phyloP scores from a whole-genome alignment of 148 eudicot species.

The Tetragonia tetragonoides region DNA sequence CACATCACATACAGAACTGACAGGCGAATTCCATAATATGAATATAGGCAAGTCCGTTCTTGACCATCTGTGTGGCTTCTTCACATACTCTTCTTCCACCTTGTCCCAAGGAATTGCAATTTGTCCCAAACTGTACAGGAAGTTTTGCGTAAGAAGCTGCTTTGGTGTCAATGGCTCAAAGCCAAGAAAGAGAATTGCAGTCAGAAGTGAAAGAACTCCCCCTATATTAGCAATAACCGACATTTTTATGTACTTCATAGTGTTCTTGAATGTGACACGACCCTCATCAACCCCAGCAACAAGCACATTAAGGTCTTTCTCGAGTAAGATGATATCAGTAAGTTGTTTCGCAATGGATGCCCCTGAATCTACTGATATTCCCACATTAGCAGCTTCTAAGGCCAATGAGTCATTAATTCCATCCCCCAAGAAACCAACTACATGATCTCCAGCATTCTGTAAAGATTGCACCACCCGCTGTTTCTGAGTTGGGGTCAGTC shows the following conservation, averaged over 20 bases:
- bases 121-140: conserved; percentile 45
- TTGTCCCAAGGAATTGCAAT: conserved; percentile 53
- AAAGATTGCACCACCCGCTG: conserved; percentile 45
- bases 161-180: conserved; percentile 45
- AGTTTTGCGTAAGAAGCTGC: conserved; percentile 48
- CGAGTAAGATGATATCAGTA: conserved; percentile 46
- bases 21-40: conserved; percentile 47
- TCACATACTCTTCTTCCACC: conserved; percentile 47
- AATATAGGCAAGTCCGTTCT: conserved; percentile 37
- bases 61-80: conserved; percentile 43
- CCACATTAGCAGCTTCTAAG: conserved; percentile 48
- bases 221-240: conserved; percentile 43
- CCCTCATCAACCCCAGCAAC: conserved; percentile 50
- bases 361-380: conserved; percentile 52
- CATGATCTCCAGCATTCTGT: conserved; percentile 37
- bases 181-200: conserved; percentile 35
- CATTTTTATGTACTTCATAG: conserved; percentile 53
- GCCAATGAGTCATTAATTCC: conserved; percentile 53
- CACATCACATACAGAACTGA: conserved; percentile 41
- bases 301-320: conserved; percentile 53
- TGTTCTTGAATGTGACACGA: conserved; percentile 40
- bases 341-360: conserved; percentile 44
- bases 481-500: conserved; percentile 52
- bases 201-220: conserved; percentile 40
- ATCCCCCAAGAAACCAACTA: conserved; percentile 52